A percentile compares a stretch with the other conserved stretches of the same genome.
These are phyloP conservation scores for Helotiales sp. DNA, from an alignment of 2,329 filamentous ascomycete genomes.

Conservation along the genomic window DNA sequence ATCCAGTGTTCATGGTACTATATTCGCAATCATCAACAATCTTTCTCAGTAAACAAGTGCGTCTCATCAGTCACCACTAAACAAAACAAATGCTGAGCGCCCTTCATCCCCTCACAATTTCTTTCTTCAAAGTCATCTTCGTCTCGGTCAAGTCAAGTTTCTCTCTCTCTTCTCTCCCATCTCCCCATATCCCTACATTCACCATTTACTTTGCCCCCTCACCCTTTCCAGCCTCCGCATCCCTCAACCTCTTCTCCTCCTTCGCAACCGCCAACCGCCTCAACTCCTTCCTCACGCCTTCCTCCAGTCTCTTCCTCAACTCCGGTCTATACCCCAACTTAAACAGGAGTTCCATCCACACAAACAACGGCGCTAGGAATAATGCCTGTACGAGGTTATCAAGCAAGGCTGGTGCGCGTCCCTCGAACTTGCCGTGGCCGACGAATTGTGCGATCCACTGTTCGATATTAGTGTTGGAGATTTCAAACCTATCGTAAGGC, in stretches of 20 bases:
- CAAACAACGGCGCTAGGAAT: constrained; percentile 1
- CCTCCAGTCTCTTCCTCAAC: constrained; percentile 1
- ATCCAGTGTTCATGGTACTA: too few relatives aligned
- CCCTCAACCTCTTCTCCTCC: neutral
- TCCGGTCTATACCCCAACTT: constrained; percentile 3
- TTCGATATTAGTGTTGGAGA: too few relatives aligned
- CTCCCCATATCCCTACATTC: neutral
- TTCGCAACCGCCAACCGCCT: neutral
- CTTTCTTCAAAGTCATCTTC: neutral
- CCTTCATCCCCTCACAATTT: too few relatives aligned
- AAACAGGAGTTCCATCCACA: constrained; percentile 2
- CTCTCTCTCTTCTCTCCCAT: neutral
- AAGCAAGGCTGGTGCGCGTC: neutral
- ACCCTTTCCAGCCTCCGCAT: neutral
- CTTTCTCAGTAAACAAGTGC: too few relatives aligned
- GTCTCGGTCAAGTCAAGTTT: neutral
- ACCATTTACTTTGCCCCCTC: neutral
- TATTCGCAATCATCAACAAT: too few relatives aligned
- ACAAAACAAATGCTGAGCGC: too few relatives aligned
- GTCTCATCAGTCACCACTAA: too few relatives aligned
- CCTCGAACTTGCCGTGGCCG: neutral
- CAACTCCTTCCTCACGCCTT: neutral
- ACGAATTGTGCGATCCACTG: constrained; percentile 3
- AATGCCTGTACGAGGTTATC: neutral
- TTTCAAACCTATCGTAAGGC: too few relatives aligned